phyloP scores from a whole-genome alignment of 805 yeast genomes.

The Saturnispora diversa region DNA sequence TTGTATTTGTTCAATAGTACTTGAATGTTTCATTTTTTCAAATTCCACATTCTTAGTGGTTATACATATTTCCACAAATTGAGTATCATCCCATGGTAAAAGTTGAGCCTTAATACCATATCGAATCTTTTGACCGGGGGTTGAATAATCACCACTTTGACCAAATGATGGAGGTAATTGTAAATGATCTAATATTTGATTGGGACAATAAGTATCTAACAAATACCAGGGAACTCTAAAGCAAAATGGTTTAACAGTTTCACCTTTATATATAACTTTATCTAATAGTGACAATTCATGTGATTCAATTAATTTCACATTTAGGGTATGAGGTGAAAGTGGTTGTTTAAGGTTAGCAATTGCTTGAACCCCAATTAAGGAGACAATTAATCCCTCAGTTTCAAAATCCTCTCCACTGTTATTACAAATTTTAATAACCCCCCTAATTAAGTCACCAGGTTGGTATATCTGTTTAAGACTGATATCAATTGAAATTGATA shows the following conservation, averaged over 20 bases:
- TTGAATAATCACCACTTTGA: background rate
- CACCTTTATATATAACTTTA: background rate
- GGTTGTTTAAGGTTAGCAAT: conserved; percentile 2
- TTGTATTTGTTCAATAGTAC: conserved; percentile 1
- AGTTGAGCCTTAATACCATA: background rate
- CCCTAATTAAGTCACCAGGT: background rate
- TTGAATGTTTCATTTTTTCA: background rate
- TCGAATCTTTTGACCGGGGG: background rate
- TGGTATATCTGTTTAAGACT: background rate
- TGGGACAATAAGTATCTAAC: conserved; percentile 45
- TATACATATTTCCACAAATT: background rate
- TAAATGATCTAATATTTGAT: conserved; percentile 30
- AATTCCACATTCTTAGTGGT: background rate
- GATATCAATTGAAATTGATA: background rate
- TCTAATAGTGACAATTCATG: background rate
- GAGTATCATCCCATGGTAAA: background rate
- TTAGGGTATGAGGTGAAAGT: background rate
- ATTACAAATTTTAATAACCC: background rate
- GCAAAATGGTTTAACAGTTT: conserved; percentile 29
- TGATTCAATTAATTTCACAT: background rate
- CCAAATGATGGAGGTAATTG: conserved; percentile 37
- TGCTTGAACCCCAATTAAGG: conserved; percentile 3
- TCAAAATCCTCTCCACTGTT: background rate
- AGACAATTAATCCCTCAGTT: background rate
- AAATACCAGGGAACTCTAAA: conserved; percentile 47